A percentile compares a stretch with the other conserved stretches of the same genome.
phyloP scores from a whole-genome alignment of 208 protist species.

The Trypanosoma avium region DNA sequence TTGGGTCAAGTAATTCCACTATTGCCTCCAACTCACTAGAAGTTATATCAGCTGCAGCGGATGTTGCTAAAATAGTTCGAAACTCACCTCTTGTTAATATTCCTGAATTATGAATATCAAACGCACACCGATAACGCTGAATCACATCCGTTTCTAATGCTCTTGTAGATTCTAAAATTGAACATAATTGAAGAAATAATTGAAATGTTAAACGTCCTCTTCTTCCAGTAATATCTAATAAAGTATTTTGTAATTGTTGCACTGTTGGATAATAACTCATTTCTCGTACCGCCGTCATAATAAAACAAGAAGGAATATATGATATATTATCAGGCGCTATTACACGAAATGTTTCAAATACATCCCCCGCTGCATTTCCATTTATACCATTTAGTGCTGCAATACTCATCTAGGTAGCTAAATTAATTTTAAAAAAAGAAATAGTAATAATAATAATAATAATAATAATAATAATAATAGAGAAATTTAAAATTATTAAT shows the following conservation, averaged over 20 bases:
- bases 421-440: no score
- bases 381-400: not conserved
- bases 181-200: conserved; percentile 58
- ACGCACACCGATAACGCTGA: conserved; percentile 4
- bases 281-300: conserved; percentile 42
- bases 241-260: conserved; percentile 27
- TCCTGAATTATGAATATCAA: conserved; percentile 34
- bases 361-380: not conserved
- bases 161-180: conserved; percentile 31
- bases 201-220: conserved; percentile 31
- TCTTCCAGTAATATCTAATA: conserved; percentile 20
- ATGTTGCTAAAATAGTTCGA: conserved; percentile 35
- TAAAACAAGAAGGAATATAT: conserved; percentile 43
- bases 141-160: conserved; percentile 2
- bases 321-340: conserved; percentile 22
- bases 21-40: conserved; percentile 54
- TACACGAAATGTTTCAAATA: conserved; percentile 21
- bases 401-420: conserved; percentile 1
- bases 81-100: conserved; percentile 42
- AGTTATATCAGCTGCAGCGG: conserved; percentile 28
- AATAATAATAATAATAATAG: no score
- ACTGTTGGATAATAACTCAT: conserved; percentile 60
- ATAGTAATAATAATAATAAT: no score
- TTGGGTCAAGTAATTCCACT: conserved; percentile 63
- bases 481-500: no score